Evolutionary conservation across 495 filamentous ascomycete genomes (phyloP), one percentile per base, ranked within the genome.

Genomic region (Hypomontagnella monticulosa): DNA sequence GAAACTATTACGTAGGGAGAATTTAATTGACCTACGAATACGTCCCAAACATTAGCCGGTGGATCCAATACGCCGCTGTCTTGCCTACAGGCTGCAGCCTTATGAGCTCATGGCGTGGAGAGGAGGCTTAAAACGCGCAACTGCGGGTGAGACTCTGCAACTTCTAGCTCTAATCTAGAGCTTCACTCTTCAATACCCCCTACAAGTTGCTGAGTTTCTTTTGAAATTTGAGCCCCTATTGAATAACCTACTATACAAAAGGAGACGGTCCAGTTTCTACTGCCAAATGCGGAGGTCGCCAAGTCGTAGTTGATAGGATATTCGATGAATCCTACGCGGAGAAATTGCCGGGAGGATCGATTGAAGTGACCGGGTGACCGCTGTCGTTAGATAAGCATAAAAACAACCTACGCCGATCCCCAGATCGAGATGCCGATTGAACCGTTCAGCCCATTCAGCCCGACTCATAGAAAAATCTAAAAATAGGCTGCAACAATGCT

Each of bases 381-480:
- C 36, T 37, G 19, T 27, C 34, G 23, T 52, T 18, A 40, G 7
- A 42, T 43, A 59, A 59, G 36, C 15, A 50, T 51, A 51, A 42
- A 36, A 2, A 47, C 40, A 38, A 40, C 27, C 19, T 14, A 20
- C 36, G 43, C 16, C 55, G 46, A 54, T 53, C 49, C 23, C 18
- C 10, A 37, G 49, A 47, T 47, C 40, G 47, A 11, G 9, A 27
- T 51, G 33, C 47, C 57, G 33, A 5, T 40, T 30, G 12, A 34
- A 1, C 38, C 57, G 51, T 33, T 56, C 50, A 63, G 59, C 54
- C 32, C 36, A 23, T 16, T 49, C 50, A 43, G 43, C 44, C n/a
- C n/a, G 16, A 36, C 8, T 32, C 15, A 2, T 15, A 14, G 20
- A 37, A 33, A 5, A 33, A 5, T 51, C 60, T 44, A 57, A 56